Evolutionary conservation across 2,329 filamentous ascomycete genomes (phyloP), one percentile per base, ranked within the genome.

Genomic region (Stachybotrys chlorohalonatus): DNA sequence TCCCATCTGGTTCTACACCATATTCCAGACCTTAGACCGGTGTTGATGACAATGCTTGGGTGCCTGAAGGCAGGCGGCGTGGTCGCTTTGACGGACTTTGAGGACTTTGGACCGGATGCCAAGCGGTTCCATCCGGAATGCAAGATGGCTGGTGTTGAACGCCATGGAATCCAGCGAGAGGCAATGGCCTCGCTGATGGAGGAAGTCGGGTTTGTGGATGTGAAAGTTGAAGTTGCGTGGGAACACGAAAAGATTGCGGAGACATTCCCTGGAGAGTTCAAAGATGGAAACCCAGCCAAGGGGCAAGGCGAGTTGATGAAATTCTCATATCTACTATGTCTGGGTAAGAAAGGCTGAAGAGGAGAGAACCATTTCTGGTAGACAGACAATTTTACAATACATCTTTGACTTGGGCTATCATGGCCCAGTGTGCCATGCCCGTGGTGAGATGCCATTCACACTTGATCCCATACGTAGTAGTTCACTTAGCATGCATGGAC

Each of bases 1-100:
- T 76, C 72, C 16, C 80, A 83, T 62, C 66, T 83, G 11, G 78
- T 80, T 3, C 68, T 83, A 13, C 80, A 83, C 61, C 81, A 84
- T 64, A 75, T 83, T 17, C 70, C 74, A 0, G 71, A 74, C 48
- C 63, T 82, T 7, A 57, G 62, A 1, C 55, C 62, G 0, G 66
- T 81, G 2, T 65, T 83, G 24, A 56, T 52, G 5, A 77, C 75
- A 1, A 71, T 82, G 63, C 64, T 71, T 31, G 75, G 70, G 6
- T 76, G 75, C 46, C 65, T 83, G 48, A 73, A 69, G 53, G 63
- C 69, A 0, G 78, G 77, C 0, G 81, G 79, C 0, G 60, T 64
- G 52, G 68, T 82, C 1, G 77, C 76, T 1, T 64, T 83, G 59
- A 83, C 80, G 1, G 81, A 83, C 60, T 84, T 78, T 62, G 79